Evolutionary conservation across 176 grass and related monocot genomes (phyloP).

Genomic region (Raddia guianensis): DNA sequence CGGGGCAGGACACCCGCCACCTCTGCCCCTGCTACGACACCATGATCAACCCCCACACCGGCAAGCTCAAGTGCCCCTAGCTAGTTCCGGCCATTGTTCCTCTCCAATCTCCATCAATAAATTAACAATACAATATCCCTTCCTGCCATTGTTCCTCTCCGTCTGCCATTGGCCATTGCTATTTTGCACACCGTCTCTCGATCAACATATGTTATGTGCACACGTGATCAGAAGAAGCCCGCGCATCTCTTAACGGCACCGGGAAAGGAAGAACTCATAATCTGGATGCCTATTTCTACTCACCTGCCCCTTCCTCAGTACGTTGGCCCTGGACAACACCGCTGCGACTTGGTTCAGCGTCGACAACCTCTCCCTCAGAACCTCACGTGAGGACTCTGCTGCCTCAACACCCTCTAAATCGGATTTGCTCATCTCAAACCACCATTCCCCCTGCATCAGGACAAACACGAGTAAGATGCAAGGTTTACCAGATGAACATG

Average conservation of each 20-base stretch:
- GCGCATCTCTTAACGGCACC: background rate
- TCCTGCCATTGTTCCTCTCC: no score
- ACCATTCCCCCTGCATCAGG: constrained; percentile 67
- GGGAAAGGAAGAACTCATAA: constrained; percentile 75
- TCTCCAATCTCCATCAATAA: no score
- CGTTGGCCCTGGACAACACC: constrained; percentile 56
- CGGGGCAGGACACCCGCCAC: constrained; percentile 59
- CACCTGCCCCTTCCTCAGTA: constrained; percentile 37
- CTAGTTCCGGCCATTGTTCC: no score
- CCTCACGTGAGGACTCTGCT: background rate
- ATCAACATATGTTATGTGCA: no score
- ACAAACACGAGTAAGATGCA: background rate
- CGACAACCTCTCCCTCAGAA: constrained; percentile 55
- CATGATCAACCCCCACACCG: constrained; percentile 39
- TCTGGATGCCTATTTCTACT: constrained; percentile 62
- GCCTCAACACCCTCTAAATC: background rate
- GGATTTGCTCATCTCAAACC: constrained; percentile 50
- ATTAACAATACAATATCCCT: no score
- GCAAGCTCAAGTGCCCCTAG: constrained; percentile 54
- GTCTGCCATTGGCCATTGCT: no score
- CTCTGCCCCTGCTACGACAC: constrained; percentile 54
- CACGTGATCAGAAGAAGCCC: no score
- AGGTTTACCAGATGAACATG: background rate
- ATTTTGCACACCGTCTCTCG: no score
- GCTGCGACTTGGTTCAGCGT: constrained; percentile 52